These are phyloP conservation scores for Wallacemonas sp. DNA, from an alignment of 208 protist species.

Conservation along the genomic window DNA sequence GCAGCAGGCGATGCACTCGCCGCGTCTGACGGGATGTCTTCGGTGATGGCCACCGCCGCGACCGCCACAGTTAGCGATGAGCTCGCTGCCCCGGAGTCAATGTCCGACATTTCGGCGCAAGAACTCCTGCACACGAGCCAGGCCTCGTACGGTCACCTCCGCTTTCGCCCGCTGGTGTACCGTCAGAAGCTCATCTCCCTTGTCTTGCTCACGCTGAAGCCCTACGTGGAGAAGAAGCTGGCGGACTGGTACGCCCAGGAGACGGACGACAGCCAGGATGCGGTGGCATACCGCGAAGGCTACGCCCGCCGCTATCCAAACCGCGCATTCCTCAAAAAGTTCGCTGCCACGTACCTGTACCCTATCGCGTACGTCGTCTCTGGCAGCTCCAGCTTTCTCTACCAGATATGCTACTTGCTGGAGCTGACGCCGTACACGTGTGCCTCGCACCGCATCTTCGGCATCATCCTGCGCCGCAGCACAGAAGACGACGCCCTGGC, in stretches of 20 bases:
- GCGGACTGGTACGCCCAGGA: conserved; percentile 47
- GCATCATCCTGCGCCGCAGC: conserved; percentile 52
- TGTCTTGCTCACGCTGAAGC: conserved; percentile 59
- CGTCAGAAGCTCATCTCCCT: conserved; percentile 49
- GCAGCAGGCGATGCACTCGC: conserved; percentile 10
- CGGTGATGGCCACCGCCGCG: conserved; percentile 1
- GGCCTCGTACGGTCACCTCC: conserved; percentile 69
- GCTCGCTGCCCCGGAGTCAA: conserved; percentile 23
- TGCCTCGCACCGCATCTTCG: conserved; percentile 52
- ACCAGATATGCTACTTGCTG: conserved; percentile 57
- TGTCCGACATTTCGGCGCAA: conserved; percentile 23
- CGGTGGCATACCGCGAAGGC: conserved; percentile 43
- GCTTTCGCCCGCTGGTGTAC: conserved; percentile 43
- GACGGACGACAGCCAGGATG: conserved; percentile 49
- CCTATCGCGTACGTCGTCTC: conserved; percentile 52
- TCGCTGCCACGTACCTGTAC: conserved; percentile 52
- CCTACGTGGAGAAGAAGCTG: conserved; percentile 53
- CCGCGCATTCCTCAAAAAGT: conserved; percentile 33
- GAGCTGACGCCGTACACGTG: conserved; percentile 73
- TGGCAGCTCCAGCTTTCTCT: conserved; percentile 40
- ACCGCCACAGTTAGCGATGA: not conserved
- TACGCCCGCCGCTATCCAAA: conserved; percentile 44
- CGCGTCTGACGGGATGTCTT: not conserved
- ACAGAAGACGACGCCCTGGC: conserved; percentile 41
- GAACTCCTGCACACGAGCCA: conserved; percentile 47